Percentiles rank a stretch among this genome's conserved stretches.
Conservation (phyloP, 768 basidiomycete genomes). For the Pleurotus salmoneostramineus region DNA sequence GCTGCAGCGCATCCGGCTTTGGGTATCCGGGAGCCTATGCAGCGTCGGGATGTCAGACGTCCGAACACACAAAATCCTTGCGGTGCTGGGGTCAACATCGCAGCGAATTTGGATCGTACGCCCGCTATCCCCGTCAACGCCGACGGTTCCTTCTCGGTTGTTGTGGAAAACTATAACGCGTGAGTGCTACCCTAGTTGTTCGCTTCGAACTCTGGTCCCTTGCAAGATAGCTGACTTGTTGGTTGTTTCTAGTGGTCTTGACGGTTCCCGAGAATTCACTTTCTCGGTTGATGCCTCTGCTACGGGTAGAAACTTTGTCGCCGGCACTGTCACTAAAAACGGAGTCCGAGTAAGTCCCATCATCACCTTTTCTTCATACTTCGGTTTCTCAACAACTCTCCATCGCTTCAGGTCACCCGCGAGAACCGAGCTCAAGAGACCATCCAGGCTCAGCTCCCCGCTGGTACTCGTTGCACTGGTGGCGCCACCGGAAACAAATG, state of each 20-base stretch:
- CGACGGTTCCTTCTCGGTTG: slow-evolving; percentile 37
- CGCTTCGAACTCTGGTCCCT: neutral
- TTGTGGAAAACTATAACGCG: slow-evolving; percentile 44
- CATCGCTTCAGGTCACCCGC: slow-evolving; percentile 31
- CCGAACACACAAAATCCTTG: slow-evolving; percentile 31
- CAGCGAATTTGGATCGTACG: slow-evolving; percentile 32
- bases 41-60: slow-evolving; percentile 28
- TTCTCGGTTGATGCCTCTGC: slow-evolving; percentile 42
- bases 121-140: slow-evolving; percentile 29
- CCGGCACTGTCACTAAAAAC: slow-evolving; percentile 37
- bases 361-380: neutral
- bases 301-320: slow-evolving; percentile 32
- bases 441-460: slow-evolving; percentile 36
- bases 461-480: slow-evolving; percentile 47
- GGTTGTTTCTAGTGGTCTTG: slow-evolving; percentile 26
- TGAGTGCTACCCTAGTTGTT: slow-evolving; percentile 16
- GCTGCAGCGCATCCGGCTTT: slow-evolving; percentile 39
- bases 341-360: slow-evolving; percentile 37
- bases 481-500: slow-evolving; percentile 41
- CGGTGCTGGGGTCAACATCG: slow-evolving; percentile 35
- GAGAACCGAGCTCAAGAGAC: slow-evolving; percentile 34
- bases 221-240: neutral
- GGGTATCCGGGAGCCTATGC: slow-evolving; percentile 26
- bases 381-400: neutral
- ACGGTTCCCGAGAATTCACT: slow-evolving; percentile 45